phyloP scores from a whole-genome alignment of 2,329 filamentous ascomycete genomes.

The Trichophyton benhamiae region DNA sequence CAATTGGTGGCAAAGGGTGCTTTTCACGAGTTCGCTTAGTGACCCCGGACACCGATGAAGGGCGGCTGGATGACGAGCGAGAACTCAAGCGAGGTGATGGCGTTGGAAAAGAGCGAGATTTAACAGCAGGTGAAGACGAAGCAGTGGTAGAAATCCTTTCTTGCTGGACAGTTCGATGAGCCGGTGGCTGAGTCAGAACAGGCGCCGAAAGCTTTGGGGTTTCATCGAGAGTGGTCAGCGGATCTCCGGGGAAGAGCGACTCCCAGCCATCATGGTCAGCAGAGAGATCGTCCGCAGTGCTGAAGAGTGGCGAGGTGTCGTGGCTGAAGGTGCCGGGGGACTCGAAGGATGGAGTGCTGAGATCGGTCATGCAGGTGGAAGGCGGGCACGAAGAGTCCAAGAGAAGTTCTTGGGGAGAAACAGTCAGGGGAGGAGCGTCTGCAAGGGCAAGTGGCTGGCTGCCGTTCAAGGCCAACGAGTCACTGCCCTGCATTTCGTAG shows the following conservation, averaged over 20 bases:
- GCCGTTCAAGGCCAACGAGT: background rate
- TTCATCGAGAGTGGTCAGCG: background rate
- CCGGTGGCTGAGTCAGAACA: background rate
- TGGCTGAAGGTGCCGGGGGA: slow-evolving; percentile 60
- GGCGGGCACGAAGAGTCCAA: slow-evolving; percentile 63
- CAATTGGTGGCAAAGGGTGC: slow-evolving; percentile 61
- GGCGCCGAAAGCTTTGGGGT: background rate
- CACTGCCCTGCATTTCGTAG: background rate
- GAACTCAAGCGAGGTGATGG: background rate
- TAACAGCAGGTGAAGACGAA: background rate
- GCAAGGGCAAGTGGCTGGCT: background rate
- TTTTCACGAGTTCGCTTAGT: slow-evolving; percentile 65
- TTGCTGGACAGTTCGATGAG: background rate
- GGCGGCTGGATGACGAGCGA: slow-evolving; percentile 32
- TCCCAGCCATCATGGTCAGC: slow-evolving; percentile 51
- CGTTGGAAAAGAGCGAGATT: background rate
- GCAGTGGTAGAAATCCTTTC: background rate
- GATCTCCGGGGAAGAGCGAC: slow-evolving; percentile 40
- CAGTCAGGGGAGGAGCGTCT: slow-evolving; percentile 36
- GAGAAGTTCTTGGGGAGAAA: slow-evolving; percentile 73
- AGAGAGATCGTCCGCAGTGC: slow-evolving; percentile 44
- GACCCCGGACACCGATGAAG: slow-evolving; percentile 59
- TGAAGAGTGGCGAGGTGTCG: slow-evolving; percentile 68
- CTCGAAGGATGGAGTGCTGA: slow-evolving; percentile 72
- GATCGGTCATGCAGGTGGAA: slow-evolving; percentile 65